phyloP scores from a whole-genome alignment of 371 early-diverging fungal genomes.

The Ecytonucleospora hepatopenaei region DNA sequence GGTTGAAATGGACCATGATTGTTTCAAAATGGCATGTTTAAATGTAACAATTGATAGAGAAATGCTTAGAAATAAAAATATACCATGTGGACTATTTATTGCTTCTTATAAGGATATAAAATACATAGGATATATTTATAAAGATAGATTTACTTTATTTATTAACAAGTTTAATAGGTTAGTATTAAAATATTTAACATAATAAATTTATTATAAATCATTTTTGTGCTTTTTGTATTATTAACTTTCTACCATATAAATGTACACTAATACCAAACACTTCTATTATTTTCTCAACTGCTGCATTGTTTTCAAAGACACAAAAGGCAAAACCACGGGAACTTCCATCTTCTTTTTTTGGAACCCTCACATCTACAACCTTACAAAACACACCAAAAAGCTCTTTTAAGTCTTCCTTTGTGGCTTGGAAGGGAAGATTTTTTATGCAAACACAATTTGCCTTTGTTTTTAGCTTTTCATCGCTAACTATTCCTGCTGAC shows the following conservation, averaged over 20 bases:
- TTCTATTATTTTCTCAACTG: conserved; percentile 74
- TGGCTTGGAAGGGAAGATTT: conserved; percentile 94
- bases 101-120: too few species aligned
- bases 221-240: conserved; percentile 62
- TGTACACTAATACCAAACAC: conserved; percentile 72
- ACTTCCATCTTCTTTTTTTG: conserved; percentile 76
- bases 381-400: conserved; percentile 77
- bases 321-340: conserved; percentile 95
- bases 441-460: conserved; percentile 76
- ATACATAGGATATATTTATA: too few species aligned
- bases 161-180: not conserved
- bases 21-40: too few species aligned
- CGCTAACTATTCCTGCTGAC: conserved; percentile 34
- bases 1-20: too few species aligned
- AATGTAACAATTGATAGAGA: too few species aligned
- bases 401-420: conserved; percentile 75
- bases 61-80: too few species aligned
- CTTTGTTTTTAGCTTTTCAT: conserved; percentile 58
- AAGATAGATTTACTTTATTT: not conserved
- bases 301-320: conserved; percentile 77
- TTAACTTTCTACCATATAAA: conserved; percentile 89
- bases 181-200: not conserved
- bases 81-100: too few species aligned
- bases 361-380: conserved; percentile 79
- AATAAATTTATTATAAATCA: not conserved